Evolutionary conservation across 78 protist genomes (phyloP).

Genomic region (Tieghemostelium lacteum): DNA sequence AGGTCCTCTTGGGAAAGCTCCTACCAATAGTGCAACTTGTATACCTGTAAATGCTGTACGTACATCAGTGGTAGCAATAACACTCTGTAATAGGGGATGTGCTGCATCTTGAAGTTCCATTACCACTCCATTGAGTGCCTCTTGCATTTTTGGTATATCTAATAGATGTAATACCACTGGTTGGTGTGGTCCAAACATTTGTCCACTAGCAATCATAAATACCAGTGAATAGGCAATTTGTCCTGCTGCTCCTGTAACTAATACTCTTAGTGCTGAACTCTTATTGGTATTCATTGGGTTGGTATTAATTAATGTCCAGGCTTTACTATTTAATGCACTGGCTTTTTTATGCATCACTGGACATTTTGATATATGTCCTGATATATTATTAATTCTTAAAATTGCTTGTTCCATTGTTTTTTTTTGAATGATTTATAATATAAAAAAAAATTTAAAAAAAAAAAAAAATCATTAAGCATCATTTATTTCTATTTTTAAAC

Average conservation of each 20-base stretch:
- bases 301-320: constrained; percentile 50
- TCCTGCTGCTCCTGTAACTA: constrained; percentile 97
- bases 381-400: constrained; percentile 59
- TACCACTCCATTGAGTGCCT: constrained; percentile 75
- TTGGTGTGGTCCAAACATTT: constrained; percentile 85
- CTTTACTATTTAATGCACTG: neutral
- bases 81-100: constrained; percentile 37
- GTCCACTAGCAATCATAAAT: constrained; percentile 82
- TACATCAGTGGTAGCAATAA: constrained; percentile 76
- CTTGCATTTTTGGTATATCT: constrained; percentile 85
- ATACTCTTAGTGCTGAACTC: constrained; percentile 67
- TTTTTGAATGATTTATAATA: neutral
- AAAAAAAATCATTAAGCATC: neutral
- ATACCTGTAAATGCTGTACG: constrained; percentile 69
- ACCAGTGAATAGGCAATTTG: constrained; percentile 91
- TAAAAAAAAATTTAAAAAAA: neutral
- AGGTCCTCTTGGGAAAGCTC: constrained; percentile 96
- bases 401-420: constrained; percentile 33
- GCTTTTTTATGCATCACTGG: constrained; percentile 3
- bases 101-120: constrained; percentile 81
- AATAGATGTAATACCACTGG: constrained; percentile 91
- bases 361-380: constrained; percentile 34
- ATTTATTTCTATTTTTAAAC: neutral
- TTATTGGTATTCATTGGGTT: neutral
- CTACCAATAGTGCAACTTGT: constrained; percentile 89